phyloP scores from a whole-genome alignment of 345 rosid genomes.

The Aquilaria sinensis region DNA sequence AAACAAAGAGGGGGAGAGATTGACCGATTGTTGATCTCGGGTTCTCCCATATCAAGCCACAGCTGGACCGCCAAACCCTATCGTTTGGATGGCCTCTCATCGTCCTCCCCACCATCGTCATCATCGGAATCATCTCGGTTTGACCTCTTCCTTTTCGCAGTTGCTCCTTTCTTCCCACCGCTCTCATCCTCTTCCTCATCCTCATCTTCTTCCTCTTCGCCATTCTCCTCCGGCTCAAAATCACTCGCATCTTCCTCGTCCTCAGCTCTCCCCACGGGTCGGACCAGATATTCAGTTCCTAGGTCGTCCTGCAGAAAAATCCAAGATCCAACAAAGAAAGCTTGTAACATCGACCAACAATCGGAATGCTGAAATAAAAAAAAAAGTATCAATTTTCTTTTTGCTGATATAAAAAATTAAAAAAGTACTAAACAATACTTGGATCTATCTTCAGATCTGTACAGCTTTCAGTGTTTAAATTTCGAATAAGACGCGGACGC shows the following conservation, averaged over 20 bases:
- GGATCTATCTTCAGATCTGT: too few relatives aligned
- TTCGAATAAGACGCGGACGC: too few relatives aligned
- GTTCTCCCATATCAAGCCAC: background rate
- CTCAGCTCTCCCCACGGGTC: conserved; percentile 73
- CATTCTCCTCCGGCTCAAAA: conserved; percentile 79
- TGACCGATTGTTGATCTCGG: background rate
- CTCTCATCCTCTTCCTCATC: conserved; percentile 40
- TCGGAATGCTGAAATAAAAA: too few relatives aligned
- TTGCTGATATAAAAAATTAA: too few relatives aligned
- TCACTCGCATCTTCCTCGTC: conserved; percentile 93
- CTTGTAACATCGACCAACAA: too few relatives aligned
- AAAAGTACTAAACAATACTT: too few relatives aligned
- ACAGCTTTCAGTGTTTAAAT: too few relatives aligned
- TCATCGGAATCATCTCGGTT: conserved; percentile 39
- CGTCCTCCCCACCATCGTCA: conserved; percentile 69
- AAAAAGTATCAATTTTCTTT: too few relatives aligned
- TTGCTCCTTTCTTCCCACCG: conserved; percentile 57
- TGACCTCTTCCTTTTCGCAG: conserved; percentile 66
- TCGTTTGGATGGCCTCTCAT: conserved; percentile 83
- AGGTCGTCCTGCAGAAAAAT: conserved; percentile 46
- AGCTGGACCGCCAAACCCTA: conserved; percentile 30
- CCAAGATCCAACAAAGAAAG: too few relatives aligned
- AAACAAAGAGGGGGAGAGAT: conserved; percentile 23
- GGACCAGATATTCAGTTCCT: conserved; percentile 79
- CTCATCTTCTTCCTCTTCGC: conserved; percentile 49